Conservation (phyloP, 2,329 filamentous ascomycete genomes). For the Pestalotiopsis sp. region DNA sequence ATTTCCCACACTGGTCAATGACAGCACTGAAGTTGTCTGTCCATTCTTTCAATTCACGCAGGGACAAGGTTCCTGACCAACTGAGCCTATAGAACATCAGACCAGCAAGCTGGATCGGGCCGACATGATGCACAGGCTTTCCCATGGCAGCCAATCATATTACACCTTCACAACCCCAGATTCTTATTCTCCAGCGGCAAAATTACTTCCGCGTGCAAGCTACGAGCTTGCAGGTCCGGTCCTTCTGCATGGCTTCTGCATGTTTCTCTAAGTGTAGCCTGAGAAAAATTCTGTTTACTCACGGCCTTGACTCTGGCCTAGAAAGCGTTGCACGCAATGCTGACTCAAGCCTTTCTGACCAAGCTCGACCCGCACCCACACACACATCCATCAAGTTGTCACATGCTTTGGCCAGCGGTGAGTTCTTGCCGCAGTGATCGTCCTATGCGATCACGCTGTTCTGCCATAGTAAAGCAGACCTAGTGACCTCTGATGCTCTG, state of each 20-base stretch:
- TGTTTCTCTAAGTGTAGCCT: not conserved
- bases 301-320: not conserved
- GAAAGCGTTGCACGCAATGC: not conserved
- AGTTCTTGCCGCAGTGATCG: not conserved
- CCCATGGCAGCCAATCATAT: not conserved
- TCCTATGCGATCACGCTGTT: not conserved
- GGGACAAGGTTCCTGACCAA: not conserved
- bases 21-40: not conserved
- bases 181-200: slow-evolving; percentile 6
- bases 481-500: slow-evolving; percentile 3
- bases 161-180: slow-evolving; percentile 5
- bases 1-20: slow-evolving; percentile 2
- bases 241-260: not conserved
- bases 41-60: not conserved
- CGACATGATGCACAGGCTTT: not conserved
- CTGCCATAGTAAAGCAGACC: not conserved
- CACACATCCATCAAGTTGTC: not conserved
- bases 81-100: not conserved
- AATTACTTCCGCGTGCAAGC: slow-evolving; percentile 4
- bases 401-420: slow-evolving; percentile 2
- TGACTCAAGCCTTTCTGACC: slow-evolving; percentile 2
- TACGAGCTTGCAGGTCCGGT: not conserved
- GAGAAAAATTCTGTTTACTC: not conserved
- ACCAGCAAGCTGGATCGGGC: slow-evolving; percentile 1
- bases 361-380: not conserved